phyloP scores from a whole-genome alignment of 306 rosid genomes.

The Trifolium subterraneum region DNA sequence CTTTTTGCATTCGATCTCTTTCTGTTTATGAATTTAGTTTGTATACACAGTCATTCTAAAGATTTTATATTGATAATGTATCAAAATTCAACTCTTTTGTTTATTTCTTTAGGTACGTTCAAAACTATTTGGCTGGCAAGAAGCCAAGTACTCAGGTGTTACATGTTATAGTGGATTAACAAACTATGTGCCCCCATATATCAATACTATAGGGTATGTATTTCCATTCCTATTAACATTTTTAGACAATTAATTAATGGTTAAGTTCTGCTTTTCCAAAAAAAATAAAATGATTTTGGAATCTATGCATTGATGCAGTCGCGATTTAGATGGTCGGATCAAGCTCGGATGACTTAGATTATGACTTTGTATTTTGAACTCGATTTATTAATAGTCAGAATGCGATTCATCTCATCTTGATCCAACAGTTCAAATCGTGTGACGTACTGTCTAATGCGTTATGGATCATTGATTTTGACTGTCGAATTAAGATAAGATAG shows the following conservation, averaged over 20 bases:
- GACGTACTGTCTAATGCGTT: too few species aligned
- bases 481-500: too few species aligned
- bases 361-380: too few species aligned
- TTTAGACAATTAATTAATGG: not conserved
- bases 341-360: too few species aligned
- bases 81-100: not conserved
- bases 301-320: not conserved
- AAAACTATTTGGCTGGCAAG: slow-evolving; percentile 47
- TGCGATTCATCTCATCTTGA: too few species aligned
- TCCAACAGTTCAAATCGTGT: too few species aligned
- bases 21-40: too few species aligned
- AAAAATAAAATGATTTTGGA: not conserved
- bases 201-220: slow-evolving; percentile 51
- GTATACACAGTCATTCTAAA: too few species aligned
- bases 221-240: not conserved
- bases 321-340: not conserved
- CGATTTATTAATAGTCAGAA: too few species aligned
- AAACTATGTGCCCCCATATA: slow-evolving; percentile 49
- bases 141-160: slow-evolving; percentile 51
- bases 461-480: not conserved
- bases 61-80: too few species aligned
- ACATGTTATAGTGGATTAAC: slow-evolving; percentile 59
- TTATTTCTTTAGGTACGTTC: slow-evolving; percentile 51
- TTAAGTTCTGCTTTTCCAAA: too few species aligned
- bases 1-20: slow-evolving; percentile 11